These are phyloP conservation scores for Penicillium sp. DNA, from an alignment of 2,329 filamentous ascomycete genomes.

Conservation along the genomic window DNA sequence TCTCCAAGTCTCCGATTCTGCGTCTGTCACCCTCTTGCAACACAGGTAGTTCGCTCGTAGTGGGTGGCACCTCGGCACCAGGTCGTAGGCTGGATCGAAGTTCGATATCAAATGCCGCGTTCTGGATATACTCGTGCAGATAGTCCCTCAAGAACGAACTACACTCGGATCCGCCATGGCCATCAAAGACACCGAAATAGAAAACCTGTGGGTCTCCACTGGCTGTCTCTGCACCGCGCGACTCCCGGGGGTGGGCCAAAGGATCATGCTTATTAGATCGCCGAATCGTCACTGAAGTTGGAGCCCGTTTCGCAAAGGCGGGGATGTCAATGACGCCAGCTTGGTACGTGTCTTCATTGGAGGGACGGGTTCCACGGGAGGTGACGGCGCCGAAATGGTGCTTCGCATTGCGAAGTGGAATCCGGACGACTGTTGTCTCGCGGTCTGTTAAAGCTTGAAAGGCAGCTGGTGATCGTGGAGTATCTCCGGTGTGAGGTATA, in stretches of 20 bases:
- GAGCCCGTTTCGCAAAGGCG: conserved; percentile 76
- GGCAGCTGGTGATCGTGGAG: conserved; percentile 46
- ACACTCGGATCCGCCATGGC: conserved; percentile 83
- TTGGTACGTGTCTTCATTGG: conserved; percentile 91
- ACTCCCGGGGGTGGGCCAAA: conserved; percentile 41
- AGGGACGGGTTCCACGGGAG: conserved; percentile 70
- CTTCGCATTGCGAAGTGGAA: conserved; percentile 84
- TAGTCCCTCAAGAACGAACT: conserved; percentile 75
- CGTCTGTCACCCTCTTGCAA: conserved; percentile 48
- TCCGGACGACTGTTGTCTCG: conserved; percentile 87
- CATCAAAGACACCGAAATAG: conserved; percentile 94
- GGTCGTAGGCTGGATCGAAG: conserved; percentile 64
- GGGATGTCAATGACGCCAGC: conserved; percentile 89
- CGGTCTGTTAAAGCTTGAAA: conserved; percentile 57
- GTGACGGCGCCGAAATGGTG: conserved; percentile 83
- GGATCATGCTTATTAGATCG: conserved; percentile 24
- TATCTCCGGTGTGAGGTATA: conserved; percentile 59
- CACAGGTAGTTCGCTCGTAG: conserved; percentile 37
- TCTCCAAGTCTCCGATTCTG: conserved; percentile 61
- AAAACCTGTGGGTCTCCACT: conserved; percentile 91
- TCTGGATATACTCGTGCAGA: conserved; percentile 80
- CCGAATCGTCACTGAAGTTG: conserved; percentile 51
- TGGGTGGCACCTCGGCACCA: conserved; percentile 10
- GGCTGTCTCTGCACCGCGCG: conserved; percentile 62
- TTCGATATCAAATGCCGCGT: conserved; percentile 66